Conservation (phyloP, 2,329 filamentous ascomycete genomes). For the Pleochaeta shiraiana region DNA sequence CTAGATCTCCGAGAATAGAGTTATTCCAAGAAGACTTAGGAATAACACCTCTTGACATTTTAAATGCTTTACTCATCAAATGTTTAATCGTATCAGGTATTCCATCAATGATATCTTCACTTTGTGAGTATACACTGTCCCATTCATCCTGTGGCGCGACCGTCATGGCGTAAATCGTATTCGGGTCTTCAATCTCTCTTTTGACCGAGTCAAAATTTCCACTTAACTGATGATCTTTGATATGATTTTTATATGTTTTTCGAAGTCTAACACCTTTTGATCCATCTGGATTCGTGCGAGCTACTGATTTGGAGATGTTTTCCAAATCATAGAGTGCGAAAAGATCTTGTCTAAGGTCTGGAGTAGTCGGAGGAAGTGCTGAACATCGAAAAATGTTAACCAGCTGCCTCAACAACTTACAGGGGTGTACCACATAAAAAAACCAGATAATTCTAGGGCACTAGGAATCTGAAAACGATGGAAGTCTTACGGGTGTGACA, state of each 20-base stretch:
- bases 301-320: slow-evolving; percentile 35
- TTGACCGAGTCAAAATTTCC: slow-evolving; percentile 38
- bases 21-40: slow-evolving; percentile 33
- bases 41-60: slow-evolving; percentile 34
- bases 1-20: slow-evolving; percentile 34
- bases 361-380: slow-evolving; percentile 21
- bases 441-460: slow-evolving; percentile 4
- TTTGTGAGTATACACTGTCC: slow-evolving; percentile 30
- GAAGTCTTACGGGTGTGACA: slow-evolving; percentile 44
- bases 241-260: slow-evolving; percentile 47
- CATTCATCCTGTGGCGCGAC: slow-evolving; percentile 32
- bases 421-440: not conserved
- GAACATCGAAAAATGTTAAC: slow-evolving; percentile 17
- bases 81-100: slow-evolving; percentile 25
- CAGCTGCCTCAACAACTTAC: slow-evolving; percentile 11
- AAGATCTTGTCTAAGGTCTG: slow-evolving; percentile 32
- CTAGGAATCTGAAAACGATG: slow-evolving; percentile 17
- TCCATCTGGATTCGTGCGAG: slow-evolving; percentile 39
- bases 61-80: slow-evolving; percentile 28
- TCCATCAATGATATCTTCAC: slow-evolving; percentile 32
- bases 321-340: slow-evolving; percentile 35
- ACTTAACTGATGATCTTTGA: slow-evolving; percentile 38
- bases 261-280: slow-evolving; percentile 40
- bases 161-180: slow-evolving; percentile 31
- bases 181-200: slow-evolving; percentile 28